Base-by-base conservation (phyloP, 495 filamentous ascomycete species). In the Hypoxylon cercidicola region DNA sequence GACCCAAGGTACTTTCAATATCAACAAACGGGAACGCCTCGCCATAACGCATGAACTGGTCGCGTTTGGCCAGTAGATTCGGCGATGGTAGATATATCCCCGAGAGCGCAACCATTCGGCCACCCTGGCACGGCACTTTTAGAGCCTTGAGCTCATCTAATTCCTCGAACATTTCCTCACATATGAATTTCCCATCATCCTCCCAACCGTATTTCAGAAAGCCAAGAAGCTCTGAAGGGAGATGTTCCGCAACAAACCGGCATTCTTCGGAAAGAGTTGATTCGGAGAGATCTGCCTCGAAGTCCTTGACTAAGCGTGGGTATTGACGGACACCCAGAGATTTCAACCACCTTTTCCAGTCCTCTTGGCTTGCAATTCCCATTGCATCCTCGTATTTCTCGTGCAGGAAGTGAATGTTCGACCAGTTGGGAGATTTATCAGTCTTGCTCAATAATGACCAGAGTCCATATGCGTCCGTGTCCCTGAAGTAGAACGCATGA, bases 11-110 rank as follows among this genome's bases (percentile, higher is more conserved):
- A 12, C 46, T 49, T 18, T 61, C 53, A 19, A 52, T 21, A 20
- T 61, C 35, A 30, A 68, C 50, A 64, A 70, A 70, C 13, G 62
- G 73, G 20, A 75, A 73, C 16, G 62, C 67, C 11, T 70, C 74
- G 15, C n/a, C 58, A 12, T 47, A 43, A 18, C 37, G 35, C 20
- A 72, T 66, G 49, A 71, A 72, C 20, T 39, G 28, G 1, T 63
- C 45, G 1, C n/a, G 37, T 32, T 18, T 39, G 43, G 64, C 55
- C 4, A 68, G 40, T 20, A 68, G 54, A 35, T 56, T 8, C 13
- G 44, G 11, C 4, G 48, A 16, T 18, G 39, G 68, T 11, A 71
- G 52, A 39, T 70, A 75, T 57, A 50, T 59, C 6, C 32, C 44
- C 41, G 41, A 63, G 35, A 72, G 61, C 16, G 13, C 1, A 0